A percentile compares a stretch with the other conserved stretches of the same genome.
These are phyloP conservation scores for Fusarium phyllophilum DNA, from an alignment of 2,329 filamentous ascomycete genomes.

Conservation along the genomic window DNA sequence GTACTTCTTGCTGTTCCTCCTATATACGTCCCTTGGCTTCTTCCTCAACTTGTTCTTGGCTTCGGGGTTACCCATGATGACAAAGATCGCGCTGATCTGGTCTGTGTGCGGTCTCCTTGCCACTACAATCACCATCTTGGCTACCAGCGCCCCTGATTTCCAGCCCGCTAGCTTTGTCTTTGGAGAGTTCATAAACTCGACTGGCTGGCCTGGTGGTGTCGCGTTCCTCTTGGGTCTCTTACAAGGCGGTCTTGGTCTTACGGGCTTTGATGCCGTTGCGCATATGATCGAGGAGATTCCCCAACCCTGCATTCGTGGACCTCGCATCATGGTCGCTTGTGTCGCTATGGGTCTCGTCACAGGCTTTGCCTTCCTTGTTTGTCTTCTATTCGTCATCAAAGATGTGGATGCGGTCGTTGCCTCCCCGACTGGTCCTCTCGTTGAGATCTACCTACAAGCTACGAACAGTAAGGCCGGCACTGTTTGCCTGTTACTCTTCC, in stretches of 20 bases:
- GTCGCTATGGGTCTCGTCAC: background rate
- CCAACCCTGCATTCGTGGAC: background rate
- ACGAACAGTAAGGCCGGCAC: background rate
- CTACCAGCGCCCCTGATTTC: background rate
- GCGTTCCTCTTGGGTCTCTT: background rate
- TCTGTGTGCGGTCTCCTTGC: background rate
- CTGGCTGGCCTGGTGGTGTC: background rate
- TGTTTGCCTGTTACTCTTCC: background rate
- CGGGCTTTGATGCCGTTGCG: background rate
- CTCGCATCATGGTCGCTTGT: background rate
- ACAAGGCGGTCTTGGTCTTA: fast-evolving
- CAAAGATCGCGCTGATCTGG: background rate
- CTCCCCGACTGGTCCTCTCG: background rate
- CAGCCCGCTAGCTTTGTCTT: background rate
- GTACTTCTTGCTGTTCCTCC: background rate
- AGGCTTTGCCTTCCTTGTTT: background rate
- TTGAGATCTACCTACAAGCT: background rate
- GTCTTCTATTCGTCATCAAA: background rate
- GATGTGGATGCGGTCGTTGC: fast-evolving
- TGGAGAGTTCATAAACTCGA: background rate
- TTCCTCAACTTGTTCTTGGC: background rate
- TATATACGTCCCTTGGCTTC: background rate
- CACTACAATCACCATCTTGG: background rate
- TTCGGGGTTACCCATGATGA: background rate
- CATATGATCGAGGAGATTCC: background rate